A percentile compares a stretch with the other conserved stretches of the same genome.
phyloP scores from a whole-genome alignment of 2,329 filamentous ascomycete genomes.

The Trichoderma koningii region DNA sequence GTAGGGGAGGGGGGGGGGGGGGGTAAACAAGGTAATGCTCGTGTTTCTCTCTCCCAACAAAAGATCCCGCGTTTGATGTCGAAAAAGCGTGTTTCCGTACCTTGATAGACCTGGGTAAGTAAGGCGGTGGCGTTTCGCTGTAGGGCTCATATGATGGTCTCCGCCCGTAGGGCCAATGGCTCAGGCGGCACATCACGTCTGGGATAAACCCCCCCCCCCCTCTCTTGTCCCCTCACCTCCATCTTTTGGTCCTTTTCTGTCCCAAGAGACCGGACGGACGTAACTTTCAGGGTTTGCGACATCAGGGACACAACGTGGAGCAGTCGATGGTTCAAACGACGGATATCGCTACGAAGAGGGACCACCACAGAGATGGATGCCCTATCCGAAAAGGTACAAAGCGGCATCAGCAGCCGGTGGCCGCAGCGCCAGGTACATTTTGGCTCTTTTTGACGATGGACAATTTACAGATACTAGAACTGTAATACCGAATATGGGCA shows the following conservation, averaged over 20 bases:
- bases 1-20: too few relatives aligned
- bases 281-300: slow-evolving; percentile 16
- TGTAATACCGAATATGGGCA: too few relatives aligned
- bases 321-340: too few relatives aligned
- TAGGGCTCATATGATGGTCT: slow-evolving; percentile 22
- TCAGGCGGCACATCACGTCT: slow-evolving; percentile 24
- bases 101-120: not conserved
- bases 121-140: slow-evolving; percentile 16
- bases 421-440: too few relatives aligned
- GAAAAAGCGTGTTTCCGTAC: slow-evolving; percentile 3
- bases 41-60: not conserved
- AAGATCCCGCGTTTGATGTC: too few relatives aligned
- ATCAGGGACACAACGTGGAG: slow-evolving; percentile 10
- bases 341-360: not conserved
- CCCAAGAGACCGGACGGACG: slow-evolving; percentile 7
- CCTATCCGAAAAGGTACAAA: too few relatives aligned
- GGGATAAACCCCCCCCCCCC: not conserved
- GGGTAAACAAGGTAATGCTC: too few relatives aligned
- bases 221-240: not conserved
- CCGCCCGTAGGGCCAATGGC: slow-evolving; percentile 25
- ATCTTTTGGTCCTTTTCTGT: too few relatives aligned
- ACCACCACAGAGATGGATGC: not conserved
- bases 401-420: too few relatives aligned
- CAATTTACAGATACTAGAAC: too few relatives aligned
- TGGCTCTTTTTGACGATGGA: too few relatives aligned